These are phyloP conservation scores for Cladosporium sp. DNA, from an alignment of 2,329 filamentous ascomycete genomes.

Conservation along the genomic window DNA sequence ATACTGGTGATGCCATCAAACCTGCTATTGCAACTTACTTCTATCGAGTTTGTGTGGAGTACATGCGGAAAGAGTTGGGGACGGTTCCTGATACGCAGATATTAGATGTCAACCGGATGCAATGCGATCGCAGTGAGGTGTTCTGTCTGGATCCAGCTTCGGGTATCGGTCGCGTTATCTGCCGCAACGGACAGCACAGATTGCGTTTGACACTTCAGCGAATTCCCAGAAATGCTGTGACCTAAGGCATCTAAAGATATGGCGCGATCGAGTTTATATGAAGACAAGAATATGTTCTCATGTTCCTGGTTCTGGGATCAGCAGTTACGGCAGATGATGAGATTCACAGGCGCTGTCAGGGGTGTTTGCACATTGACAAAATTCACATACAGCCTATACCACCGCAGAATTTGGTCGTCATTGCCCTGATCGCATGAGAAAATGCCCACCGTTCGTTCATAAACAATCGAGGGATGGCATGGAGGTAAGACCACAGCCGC, in stretches of 20 bases:
- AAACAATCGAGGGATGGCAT: too few species aligned
- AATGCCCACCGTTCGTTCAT: too few species aligned
- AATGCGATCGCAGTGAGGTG: background rate
- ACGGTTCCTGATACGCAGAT: background rate
- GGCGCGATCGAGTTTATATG: background rate
- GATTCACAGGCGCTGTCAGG: too few species aligned
- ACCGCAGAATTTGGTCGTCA: too few species aligned
- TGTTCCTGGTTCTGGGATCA: too few species aligned
- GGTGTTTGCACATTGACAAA: too few species aligned
- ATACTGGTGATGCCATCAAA: background rate
- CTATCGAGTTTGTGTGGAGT: background rate
- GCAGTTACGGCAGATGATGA: too few species aligned
- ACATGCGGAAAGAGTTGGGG: background rate
- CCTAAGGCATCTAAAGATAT: background rate
- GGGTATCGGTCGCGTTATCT: background rate
- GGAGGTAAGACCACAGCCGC: too few species aligned
- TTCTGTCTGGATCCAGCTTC: background rate
- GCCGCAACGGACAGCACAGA: background rate
- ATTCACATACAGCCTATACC: too few species aligned
- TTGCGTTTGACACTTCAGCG: background rate
- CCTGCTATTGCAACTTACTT: background rate
- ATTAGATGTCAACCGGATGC: background rate
- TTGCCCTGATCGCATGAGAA: too few species aligned
- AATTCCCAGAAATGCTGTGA: background rate
- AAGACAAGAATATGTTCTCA: too few species aligned